Percentiles rank a stretch among this genome's conserved stretches.
Conservation (phyloP, 768 basidiomycete species). For the Macrocybe gigantea region DNA sequence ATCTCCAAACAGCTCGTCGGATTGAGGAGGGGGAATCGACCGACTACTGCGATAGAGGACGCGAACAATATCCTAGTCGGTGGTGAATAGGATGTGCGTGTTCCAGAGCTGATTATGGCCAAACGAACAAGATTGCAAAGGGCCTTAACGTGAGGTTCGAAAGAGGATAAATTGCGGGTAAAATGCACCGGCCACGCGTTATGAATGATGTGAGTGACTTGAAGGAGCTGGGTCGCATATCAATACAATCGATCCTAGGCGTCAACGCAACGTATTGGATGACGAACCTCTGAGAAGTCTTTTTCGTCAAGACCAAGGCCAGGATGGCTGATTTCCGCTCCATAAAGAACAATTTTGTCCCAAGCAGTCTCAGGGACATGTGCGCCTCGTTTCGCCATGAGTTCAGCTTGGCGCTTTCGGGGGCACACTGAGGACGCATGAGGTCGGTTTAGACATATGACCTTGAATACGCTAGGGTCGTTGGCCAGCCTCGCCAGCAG, state of each 20-base stretch:
- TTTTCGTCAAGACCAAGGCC: conserved; percentile 20
- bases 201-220: conserved; percentile 24
- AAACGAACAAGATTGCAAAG: conserved; percentile 26
- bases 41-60: conserved; percentile 29
- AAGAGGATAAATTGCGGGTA: conserved; percentile 32
- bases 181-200: conserved; percentile 43
- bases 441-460: conserved; percentile 25
- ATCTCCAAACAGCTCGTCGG: conserved; percentile 20
- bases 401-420: conserved; percentile 19
- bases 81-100: conserved; percentile 6
- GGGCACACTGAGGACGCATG: conserved; percentile 8
- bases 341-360: conserved; percentile 23
- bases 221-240: conserved; percentile 13
- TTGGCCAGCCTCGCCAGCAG: conserved; percentile 21
- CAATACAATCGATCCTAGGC: conserved; percentile 1
- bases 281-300: conserved; percentile 18
- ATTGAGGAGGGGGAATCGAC: conserved; percentile 21
- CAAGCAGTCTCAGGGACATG: conserved; percentile 16
- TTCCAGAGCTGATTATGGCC: conserved; percentile 14
- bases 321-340: conserved; percentile 18
- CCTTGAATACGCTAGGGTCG: conserved; percentile 18
- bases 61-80: conserved; percentile 29
- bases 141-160: conserved; percentile 33
- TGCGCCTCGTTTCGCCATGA: conserved; percentile 25
- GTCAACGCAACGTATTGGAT: neutral